These are phyloP conservation scores for Haematococcus lacustris DNA, from an alignment of 139 green algal species.

Conservation along the genomic window DNA sequence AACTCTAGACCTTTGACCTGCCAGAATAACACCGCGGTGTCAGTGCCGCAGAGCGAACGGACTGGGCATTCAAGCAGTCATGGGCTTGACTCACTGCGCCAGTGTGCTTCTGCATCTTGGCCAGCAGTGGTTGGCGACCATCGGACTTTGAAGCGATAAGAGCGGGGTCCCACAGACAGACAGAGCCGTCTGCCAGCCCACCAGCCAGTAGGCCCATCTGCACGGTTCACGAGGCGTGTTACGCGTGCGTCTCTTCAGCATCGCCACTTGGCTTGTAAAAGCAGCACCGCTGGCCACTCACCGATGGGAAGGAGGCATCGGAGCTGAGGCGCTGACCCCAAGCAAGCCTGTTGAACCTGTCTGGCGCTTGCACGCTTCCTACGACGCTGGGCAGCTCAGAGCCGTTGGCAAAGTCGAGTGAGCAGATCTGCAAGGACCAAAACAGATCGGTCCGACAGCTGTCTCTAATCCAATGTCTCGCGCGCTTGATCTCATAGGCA, in stretches of 20 bases:
- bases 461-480: no score
- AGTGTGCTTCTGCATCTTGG: constrained; percentile 76
- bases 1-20: constrained; percentile 89
- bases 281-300: not conserved
- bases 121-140: constrained; percentile 42
- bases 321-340: constrained; percentile 52
- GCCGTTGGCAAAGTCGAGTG: constrained; percentile 53
- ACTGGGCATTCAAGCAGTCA: not conserved
- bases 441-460: not conserved
- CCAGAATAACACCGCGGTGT: not conserved
- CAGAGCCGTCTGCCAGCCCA: constrained; percentile 80
- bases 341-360: constrained; percentile 80
- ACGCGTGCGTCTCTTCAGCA: not conserved
- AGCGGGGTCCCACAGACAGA: constrained; percentile 88
- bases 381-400: constrained; percentile 40
- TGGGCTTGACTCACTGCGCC: constrained; percentile 43
- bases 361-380: constrained; percentile 56
- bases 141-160: constrained; percentile 33
- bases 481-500: not conserved
- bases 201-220: constrained; percentile 89
- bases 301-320: not conserved
- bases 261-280: not conserved
- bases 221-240: not conserved
- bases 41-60: not conserved
- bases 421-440: constrained; percentile 54